phyloP scores from a whole-genome alignment of 768 basidiomycete genomes.

The Holtermanniella nyarrowii region DNA sequence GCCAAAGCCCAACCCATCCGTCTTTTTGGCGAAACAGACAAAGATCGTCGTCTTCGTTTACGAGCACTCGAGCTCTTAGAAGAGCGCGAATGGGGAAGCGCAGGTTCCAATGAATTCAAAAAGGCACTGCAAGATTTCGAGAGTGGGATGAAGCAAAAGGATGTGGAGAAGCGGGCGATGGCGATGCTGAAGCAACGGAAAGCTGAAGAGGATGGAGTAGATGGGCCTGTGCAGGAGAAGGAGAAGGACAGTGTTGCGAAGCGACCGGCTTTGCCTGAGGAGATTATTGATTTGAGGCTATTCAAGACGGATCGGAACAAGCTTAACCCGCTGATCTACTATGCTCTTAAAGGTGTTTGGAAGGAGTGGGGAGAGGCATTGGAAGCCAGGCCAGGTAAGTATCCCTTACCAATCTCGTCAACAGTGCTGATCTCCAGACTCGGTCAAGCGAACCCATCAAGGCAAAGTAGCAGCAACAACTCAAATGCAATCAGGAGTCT shows the following conservation, averaged over 20 bases:
- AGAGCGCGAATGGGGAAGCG: conserved; percentile 46
- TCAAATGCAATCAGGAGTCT: conserved; percentile 89
- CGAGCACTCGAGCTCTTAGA: conserved; percentile 93
- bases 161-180: conserved; percentile 29
- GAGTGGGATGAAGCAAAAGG: conserved; percentile 52
- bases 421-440: conserved; percentile 47
- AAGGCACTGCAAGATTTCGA: conserved; percentile 44
- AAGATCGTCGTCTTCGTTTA: conserved; percentile 77
- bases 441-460: conserved; percentile 75
- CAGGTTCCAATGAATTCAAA: conserved; percentile 77
- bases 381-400: conserved; percentile 79
- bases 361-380: conserved; percentile 96
- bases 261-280: conserved; percentile 39
- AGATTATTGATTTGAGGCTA: conserved; percentile 65
- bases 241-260: conserved; percentile 15
- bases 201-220: conserved; percentile 18
- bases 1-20: conserved; percentile 88
- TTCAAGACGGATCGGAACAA: conserved; percentile 88
- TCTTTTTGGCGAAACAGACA: conserved; percentile 89
- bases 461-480: conserved; percentile 92
- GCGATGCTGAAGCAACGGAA: conserved; percentile 60
- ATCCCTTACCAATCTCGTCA: not conserved
- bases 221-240: conserved; percentile 11
- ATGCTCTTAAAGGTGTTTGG: conserved; percentile 73
- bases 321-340: conserved; percentile 92